Evolutionary conservation across 2,329 filamentous ascomycete species (phyloP).

Genomic region (Penicillium italicum): DNA sequence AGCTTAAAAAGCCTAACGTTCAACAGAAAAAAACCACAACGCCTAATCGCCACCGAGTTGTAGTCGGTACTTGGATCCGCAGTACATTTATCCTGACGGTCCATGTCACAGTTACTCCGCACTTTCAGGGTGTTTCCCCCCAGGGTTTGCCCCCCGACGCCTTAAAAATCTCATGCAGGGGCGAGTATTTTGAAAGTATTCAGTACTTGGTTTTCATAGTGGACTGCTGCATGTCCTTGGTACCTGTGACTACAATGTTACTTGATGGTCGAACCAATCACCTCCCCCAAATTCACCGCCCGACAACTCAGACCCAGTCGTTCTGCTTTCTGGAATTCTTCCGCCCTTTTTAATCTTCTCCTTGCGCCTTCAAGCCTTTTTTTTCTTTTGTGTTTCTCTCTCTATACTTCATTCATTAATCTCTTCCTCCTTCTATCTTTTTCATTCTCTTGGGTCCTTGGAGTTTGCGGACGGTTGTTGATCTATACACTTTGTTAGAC

Average conservation of each 20-base stretch:
- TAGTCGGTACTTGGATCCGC: constrained; percentile 17
- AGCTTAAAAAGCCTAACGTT: too few relatives aligned
- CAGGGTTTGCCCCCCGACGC: constrained; percentile 18
- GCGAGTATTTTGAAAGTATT: constrained; percentile 3
- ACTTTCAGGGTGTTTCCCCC: constrained; percentile 3
- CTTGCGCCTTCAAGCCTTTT: constrained; percentile 15
- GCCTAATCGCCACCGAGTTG: constrained; percentile 3
- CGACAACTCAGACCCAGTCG: constrained; percentile 17
- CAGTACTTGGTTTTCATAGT: not conserved
- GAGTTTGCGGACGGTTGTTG: constrained; percentile 10
- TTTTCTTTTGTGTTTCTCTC: constrained; percentile 10
- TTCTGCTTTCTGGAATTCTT: constrained; percentile 19
- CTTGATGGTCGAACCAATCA: constrained; percentile 5
- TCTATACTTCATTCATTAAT: constrained; percentile 16
- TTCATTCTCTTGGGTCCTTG: constrained; percentile 12
- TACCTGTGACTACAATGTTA: constrained; percentile 5
- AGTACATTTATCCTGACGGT: not conserved
- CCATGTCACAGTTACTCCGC: constrained; percentile 21
- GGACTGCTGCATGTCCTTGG: not conserved
- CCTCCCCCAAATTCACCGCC: constrained; percentile 22
- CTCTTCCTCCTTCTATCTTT: constrained; percentile 1
- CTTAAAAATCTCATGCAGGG: constrained; percentile 8
- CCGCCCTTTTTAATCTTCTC: constrained; percentile 18
- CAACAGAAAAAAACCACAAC: not conserved
- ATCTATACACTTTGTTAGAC: constrained; percentile 9